A percentile compares a stretch with the other conserved stretches of the same genome.
These are phyloP conservation scores for Diaporthe citriasiana DNA, from an alignment of 2,329 filamentous ascomycete genomes.

Conservation along the genomic window DNA sequence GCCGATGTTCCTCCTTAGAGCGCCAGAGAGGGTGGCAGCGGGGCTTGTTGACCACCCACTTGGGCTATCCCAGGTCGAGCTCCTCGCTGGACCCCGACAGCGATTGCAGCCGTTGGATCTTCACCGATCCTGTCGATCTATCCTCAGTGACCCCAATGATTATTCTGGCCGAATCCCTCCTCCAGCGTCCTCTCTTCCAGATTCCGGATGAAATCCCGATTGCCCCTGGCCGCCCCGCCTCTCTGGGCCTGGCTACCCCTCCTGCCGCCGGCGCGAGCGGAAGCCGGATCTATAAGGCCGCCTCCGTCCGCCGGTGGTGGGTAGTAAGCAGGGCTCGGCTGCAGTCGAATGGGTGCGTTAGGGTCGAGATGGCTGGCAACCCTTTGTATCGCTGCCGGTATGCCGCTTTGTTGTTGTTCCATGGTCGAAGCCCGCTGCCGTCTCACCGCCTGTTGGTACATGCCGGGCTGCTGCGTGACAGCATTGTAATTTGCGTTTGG, in stretches of 20 bases:
- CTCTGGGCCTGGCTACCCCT: constrained; percentile 81
- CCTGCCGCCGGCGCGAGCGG: constrained; percentile 70
- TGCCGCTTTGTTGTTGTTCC: constrained; percentile 94
- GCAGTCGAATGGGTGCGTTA: constrained; percentile 90
- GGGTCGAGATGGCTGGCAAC: constrained; percentile 97
- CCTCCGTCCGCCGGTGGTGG: constrained; percentile 91
- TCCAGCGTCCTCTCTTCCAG: constrained; percentile 95
- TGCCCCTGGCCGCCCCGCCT: constrained; percentile 59
- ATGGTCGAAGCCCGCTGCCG: constrained; percentile 95
- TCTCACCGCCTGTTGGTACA: constrained; percentile 82
- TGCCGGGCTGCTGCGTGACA: constrained; percentile 61
- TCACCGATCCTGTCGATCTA: neutral
- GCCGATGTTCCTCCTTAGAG: neutral
- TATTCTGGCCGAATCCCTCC: constrained; percentile 75
- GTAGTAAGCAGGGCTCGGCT: constrained; percentile 97
- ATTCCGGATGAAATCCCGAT: constrained; percentile 93
- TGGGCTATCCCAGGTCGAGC: neutral
- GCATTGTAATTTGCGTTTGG: constrained; percentile 73
- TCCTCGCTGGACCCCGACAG: neutral
- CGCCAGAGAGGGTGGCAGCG: neutral
- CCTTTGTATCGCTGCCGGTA: constrained; percentile 91
- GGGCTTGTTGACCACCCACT: neutral
- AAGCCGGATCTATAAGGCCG: constrained; percentile 71
- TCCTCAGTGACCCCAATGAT: constrained; percentile 42
- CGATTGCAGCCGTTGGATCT: neutral